Conservation (phyloP, 2,329 filamentous ascomycete genomes). For the Scedosporium apiospermum region DNA sequence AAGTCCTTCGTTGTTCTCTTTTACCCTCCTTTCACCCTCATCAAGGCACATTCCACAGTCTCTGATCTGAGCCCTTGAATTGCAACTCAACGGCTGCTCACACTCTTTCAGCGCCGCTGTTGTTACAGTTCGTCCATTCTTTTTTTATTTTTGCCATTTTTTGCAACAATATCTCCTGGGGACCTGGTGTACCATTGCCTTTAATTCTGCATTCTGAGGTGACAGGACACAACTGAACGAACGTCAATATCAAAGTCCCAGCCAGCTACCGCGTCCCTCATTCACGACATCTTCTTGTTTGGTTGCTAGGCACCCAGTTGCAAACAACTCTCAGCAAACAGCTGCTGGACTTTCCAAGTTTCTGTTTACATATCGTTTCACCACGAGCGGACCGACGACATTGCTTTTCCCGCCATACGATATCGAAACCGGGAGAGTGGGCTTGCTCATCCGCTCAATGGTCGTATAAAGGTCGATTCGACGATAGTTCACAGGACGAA, state of each 20-base stretch:
- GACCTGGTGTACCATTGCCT: neutral
- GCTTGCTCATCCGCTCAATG: too few species aligned
- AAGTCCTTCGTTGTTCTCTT: neutral
- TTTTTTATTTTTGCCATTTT: neutral
- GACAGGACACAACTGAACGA: neutral
- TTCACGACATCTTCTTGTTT: neutral
- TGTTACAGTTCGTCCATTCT: conserved; percentile 6
- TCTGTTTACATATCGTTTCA: neutral
- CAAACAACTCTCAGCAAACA: neutral
- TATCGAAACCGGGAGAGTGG: neutral
- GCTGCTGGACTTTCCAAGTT: neutral
- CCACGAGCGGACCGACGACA: neutral
- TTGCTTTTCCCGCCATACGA: neutral
- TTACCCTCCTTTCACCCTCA: neutral
- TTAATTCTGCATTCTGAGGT: neutral
- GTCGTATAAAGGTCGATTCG: too few species aligned
- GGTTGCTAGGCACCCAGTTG: neutral
- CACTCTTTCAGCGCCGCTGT: conserved; percentile 4
- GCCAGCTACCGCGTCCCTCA: neutral
- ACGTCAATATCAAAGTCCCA: neutral
- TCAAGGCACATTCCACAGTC: neutral
- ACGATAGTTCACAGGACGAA: too few species aligned
- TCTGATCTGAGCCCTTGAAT: conserved; percentile 1
- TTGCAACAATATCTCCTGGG: neutral
- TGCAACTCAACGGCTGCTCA: neutral